A percentile compares a stretch with the other conserved stretches of the same genome.
Evolutionary conservation across 1,284 basidiomycete genomes (phyloP).

Genomic region (Waitea zeae): DNA sequence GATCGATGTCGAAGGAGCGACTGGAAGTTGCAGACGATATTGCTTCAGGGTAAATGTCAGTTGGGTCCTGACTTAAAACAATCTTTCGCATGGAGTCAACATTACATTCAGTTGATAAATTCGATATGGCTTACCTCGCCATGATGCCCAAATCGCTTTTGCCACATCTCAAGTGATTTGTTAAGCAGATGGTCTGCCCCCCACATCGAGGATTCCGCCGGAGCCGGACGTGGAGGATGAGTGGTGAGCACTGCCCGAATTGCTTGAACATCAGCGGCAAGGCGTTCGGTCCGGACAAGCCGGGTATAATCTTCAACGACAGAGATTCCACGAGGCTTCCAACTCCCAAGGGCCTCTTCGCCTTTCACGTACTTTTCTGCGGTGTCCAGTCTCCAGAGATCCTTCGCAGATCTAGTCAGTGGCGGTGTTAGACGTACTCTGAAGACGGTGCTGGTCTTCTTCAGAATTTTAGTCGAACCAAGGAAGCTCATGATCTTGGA

Average conservation of each 20-base stretch:
- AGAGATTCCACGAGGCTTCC: constrained; percentile 79
- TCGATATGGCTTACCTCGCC: constrained; percentile 38
- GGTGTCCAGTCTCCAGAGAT: constrained; percentile 91
- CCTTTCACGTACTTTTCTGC: constrained; percentile 86
- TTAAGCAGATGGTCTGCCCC: constrained; percentile 40
- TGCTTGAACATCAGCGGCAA: constrained; percentile 79
- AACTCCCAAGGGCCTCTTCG: constrained; percentile 67
- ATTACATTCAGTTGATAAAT: constrained; percentile 2
- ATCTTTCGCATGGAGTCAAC: constrained; percentile 34
- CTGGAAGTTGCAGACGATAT: background rate
- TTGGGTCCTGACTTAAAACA: constrained; percentile 52
- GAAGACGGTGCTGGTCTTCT: constrained; percentile 72
- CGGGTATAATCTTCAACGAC: constrained; percentile 75
- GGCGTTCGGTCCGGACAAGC: constrained; percentile 50
- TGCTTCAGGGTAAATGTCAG: constrained; percentile 22
- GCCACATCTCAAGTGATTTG: constrained; percentile 64
- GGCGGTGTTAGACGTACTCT: constrained; percentile 69
- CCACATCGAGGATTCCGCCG: constrained; percentile 42
- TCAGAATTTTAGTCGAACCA: constrained; percentile 52
- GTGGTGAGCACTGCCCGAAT: constrained; percentile 60
- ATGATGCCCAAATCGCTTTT: constrained; percentile 60
- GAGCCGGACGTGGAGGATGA: constrained; percentile 28
- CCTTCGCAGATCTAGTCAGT: constrained; percentile 71
- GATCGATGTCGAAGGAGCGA: constrained; percentile 12
- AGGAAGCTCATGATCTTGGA: constrained; percentile 64